phyloP scores from a whole-genome alignment of 495 filamentous ascomycete species.

The Penicillium coffeae region DNA sequence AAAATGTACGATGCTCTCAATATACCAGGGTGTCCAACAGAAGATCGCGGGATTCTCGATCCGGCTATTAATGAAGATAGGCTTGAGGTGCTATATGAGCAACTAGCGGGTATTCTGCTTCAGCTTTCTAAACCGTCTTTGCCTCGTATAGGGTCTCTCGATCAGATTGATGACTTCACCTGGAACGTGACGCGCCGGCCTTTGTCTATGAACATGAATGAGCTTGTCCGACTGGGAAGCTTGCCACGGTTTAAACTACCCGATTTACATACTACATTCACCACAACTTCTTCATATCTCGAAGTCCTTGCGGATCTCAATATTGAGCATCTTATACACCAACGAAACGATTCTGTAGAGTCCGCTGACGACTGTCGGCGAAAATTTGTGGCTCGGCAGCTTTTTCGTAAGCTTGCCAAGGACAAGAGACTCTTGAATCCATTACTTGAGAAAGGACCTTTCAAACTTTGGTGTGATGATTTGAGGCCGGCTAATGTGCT shows the following conservation, averaged over 20 bases:
- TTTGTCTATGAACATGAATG: slow-evolving; percentile 31
- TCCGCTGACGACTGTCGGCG: slow-evolving; percentile 38
- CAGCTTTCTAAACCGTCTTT: slow-evolving; percentile 29
- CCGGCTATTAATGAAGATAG: slow-evolving; percentile 23
- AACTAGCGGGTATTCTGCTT: slow-evolving; percentile 31
- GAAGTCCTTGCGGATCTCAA: slow-evolving; percentile 9
- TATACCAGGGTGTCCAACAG: slow-evolving; percentile 13
- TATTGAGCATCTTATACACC: slow-evolving; percentile 31
- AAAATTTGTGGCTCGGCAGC: slow-evolving; percentile 40
- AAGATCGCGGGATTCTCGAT: slow-evolving; percentile 22
- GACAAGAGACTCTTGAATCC: slow-evolving; percentile 13
- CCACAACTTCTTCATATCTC: slow-evolving; percentile 27
- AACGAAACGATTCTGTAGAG: slow-evolving; percentile 37
- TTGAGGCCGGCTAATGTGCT: slow-evolving; percentile 23
- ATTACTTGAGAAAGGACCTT: slow-evolving; percentile 13
- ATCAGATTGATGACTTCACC: slow-evolving; percentile 17
- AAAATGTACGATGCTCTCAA: slow-evolving; percentile 27
- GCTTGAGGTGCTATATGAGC: slow-evolving; percentile 26
- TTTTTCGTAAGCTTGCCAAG: slow-evolving; percentile 31
- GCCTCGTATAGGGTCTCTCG: slow-evolving; percentile 35
- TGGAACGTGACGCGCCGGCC: slow-evolving; percentile 21
- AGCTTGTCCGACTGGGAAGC: slow-evolving; percentile 24
- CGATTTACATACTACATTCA: slow-evolving; percentile 32
- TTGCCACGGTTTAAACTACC: slow-evolving; percentile 30
- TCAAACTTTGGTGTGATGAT: slow-evolving; percentile 25